phyloP scores from a whole-genome alignment of 495 filamentous ascomycete species.

The Hypoxylon trugodes region DNA sequence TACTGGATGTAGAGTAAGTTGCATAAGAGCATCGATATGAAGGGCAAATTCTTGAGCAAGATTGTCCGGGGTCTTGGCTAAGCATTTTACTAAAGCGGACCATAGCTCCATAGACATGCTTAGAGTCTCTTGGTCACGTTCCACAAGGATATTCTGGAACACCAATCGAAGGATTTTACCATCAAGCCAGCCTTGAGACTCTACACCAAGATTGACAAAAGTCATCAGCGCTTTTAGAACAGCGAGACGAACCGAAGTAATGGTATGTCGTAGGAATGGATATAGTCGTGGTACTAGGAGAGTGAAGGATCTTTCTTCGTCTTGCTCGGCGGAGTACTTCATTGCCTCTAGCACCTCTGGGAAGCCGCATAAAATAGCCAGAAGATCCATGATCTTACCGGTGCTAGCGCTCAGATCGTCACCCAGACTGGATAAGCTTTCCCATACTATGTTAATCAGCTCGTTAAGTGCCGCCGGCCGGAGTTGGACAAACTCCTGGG shows the following conservation, averaged over 20 bases:
- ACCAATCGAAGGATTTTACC: conserved; percentile 87
- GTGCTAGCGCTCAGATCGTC: conserved; percentile 98
- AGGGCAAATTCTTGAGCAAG: conserved; percentile 72
- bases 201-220: conserved; percentile 84
- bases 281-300: conserved; percentile 92
- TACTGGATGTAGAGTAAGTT: conserved; percentile 85
- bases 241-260: conserved; percentile 91
- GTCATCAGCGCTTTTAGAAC: conserved; percentile 92
- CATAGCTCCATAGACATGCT: conserved; percentile 86
- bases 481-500: conserved; percentile 88
- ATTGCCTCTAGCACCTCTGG: conserved; percentile 91
- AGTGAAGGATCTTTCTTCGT: conserved; percentile 87
- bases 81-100: conserved; percentile 74
- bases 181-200: conserved; percentile 89
- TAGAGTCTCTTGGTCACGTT: conserved; percentile 79
- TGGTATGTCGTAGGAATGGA: conserved; percentile 95
- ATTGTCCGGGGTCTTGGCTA: conserved; percentile 63
- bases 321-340: conserved; percentile 84
- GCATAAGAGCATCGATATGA: conserved; percentile 78
- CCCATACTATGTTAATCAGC: conserved; percentile 95
- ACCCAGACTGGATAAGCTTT: conserved; percentile 91
- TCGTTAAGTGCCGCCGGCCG: conserved; percentile 76
- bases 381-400: conserved; percentile 95
- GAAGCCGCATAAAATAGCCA: conserved; percentile 95
- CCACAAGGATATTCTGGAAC: conserved; percentile 94